phyloP scores from a whole-genome alignment of 2,329 filamentous ascomycete species.

The Plenodomus tracheiphilus region DNA sequence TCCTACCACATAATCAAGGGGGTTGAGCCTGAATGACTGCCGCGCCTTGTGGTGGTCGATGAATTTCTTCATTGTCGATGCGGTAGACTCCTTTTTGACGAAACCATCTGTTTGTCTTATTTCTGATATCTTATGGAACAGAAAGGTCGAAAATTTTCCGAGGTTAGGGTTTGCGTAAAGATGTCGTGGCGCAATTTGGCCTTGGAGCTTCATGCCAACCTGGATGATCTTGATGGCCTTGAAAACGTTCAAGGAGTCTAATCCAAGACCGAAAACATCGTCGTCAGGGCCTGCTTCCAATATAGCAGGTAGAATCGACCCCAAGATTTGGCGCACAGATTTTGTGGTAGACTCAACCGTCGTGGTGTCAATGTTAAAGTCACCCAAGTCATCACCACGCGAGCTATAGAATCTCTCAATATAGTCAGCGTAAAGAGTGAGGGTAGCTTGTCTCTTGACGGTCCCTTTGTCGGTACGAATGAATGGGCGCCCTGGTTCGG shows the following conservation, averaged over 20 bases:
- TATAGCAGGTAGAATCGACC: constrained; percentile 9
- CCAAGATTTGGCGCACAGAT: constrained; percentile 11
- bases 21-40: constrained; percentile 34
- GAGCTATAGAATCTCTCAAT: constrained; percentile 53
- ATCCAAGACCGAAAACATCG: constrained; percentile 39
- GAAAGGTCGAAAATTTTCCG: constrained; percentile 23
- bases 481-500: constrained; percentile 51
- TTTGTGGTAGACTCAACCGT: constrained; percentile 6
- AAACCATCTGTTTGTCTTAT: too few relatives aligned
- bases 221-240: constrained; percentile 37
- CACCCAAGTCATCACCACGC: constrained; percentile 1
- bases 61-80: constrained; percentile 8
- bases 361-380: constrained; percentile 8
- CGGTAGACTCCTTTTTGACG: not conserved
- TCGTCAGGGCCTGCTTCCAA: constrained; percentile 18
- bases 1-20: constrained; percentile 37
- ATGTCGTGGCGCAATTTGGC: constrained; percentile 40
- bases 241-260: constrained; percentile 40
- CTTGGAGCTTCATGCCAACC: constrained; percentile 30
- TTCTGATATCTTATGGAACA: constrained; percentile 7
- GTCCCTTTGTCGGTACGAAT: constrained; percentile 52
- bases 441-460: constrained; percentile 48
- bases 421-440: constrained; percentile 49
- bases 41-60: constrained; percentile 19
- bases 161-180: constrained; percentile 40